These are phyloP conservation scores for Beauveria sp. DNA, from an alignment of 2,329 filamentous ascomycete genomes.

Conservation along the genomic window DNA sequence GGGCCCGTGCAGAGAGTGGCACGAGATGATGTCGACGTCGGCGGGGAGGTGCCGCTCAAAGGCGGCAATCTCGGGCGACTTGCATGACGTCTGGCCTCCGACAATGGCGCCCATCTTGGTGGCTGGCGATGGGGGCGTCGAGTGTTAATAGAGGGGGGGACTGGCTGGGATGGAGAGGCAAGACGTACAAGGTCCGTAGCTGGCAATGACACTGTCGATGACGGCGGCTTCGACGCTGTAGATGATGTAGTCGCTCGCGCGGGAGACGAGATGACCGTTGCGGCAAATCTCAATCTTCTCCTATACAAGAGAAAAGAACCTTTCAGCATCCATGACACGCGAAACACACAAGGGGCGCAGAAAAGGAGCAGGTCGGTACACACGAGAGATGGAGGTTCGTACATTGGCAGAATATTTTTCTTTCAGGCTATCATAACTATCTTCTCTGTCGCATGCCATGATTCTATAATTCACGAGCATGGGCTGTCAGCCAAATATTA, in stretches of 20 bases:
- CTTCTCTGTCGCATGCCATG: slow-evolving; percentile 86
- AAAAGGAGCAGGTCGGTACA: slow-evolving; percentile 5
- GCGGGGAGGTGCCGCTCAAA: slow-evolving; percentile 81
- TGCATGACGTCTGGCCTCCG: slow-evolving; percentile 96
- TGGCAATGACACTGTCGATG: slow-evolving; percentile 78
- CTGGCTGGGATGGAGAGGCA: not conserved
- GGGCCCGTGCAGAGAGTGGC: slow-evolving; percentile 93
- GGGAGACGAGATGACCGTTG: slow-evolving; percentile 93
- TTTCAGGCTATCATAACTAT: slow-evolving; percentile 74
- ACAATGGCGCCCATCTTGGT: slow-evolving; percentile 94
- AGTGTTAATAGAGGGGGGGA: slow-evolving; percentile 12
- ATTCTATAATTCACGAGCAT: slow-evolving; percentile 50
- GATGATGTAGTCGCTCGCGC: slow-evolving; percentile 96
- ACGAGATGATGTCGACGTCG: slow-evolving; percentile 90
- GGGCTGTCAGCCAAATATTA: not conserved
- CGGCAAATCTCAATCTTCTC: slow-evolving; percentile 78
- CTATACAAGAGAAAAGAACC: slow-evolving; percentile 41
- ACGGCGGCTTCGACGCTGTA: slow-evolving; percentile 95
- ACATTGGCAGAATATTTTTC: slow-evolving; percentile 82
- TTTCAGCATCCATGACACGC: slow-evolving; percentile 38
- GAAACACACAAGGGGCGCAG: slow-evolving; percentile 16
- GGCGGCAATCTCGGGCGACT: slow-evolving; percentile 88
- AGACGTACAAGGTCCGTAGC: slow-evolving; percentile 81
- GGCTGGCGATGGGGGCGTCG: slow-evolving; percentile 42
- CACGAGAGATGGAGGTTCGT: slow-evolving; percentile 36